Evolutionary conservation across 768 basidiomycete species (phyloP).

Genomic region (Hypholoma sublateritium): DNA sequence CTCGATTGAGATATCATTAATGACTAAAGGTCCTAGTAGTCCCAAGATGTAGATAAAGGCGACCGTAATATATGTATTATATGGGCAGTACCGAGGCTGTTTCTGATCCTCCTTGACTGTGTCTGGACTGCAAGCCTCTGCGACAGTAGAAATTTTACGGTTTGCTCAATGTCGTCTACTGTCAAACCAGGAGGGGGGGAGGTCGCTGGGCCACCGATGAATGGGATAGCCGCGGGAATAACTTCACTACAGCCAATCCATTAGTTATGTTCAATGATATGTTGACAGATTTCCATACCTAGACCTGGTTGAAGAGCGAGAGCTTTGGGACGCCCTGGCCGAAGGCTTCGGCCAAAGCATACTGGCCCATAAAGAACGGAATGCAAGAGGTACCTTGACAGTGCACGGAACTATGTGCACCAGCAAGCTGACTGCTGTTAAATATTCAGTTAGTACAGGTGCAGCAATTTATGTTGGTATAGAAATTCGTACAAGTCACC

Average conservation of each 20-base stretch:
- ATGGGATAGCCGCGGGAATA: conserved; percentile 29
- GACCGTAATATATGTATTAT: too few species aligned
- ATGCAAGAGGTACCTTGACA: conserved; percentile 43
- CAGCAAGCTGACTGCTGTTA: conserved; percentile 29
- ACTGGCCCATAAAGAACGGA: conserved; percentile 37
- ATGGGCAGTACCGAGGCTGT: too few species aligned
- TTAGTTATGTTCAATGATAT: not conserved
- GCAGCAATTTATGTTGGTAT: not conserved
- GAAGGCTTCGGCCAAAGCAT: conserved; percentile 31
- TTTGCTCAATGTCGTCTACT: conserved; percentile 17
- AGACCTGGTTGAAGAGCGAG: conserved; percentile 31
- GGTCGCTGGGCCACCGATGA: conserved; percentile 9
- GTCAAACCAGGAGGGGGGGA: conserved; percentile 17
- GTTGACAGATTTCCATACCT: not conserved
- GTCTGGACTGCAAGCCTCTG: too few species aligned
- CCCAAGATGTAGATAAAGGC: too few species aligned
- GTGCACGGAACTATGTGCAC: conserved; percentile 37
- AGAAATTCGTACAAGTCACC: conserved; percentile 8
- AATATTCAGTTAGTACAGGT: not conserved
- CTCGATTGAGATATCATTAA: too few species aligned
- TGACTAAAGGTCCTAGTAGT: too few species aligned
- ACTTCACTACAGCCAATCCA: conserved; percentile 40
- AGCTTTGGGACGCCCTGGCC: conserved; percentile 42
- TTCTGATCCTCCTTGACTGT: too few species aligned
- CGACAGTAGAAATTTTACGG: too few species aligned